Base-by-base conservation (phyloP, 2,329 filamentous ascomycete genomes). In the Fusarium zealandicum region DNA sequence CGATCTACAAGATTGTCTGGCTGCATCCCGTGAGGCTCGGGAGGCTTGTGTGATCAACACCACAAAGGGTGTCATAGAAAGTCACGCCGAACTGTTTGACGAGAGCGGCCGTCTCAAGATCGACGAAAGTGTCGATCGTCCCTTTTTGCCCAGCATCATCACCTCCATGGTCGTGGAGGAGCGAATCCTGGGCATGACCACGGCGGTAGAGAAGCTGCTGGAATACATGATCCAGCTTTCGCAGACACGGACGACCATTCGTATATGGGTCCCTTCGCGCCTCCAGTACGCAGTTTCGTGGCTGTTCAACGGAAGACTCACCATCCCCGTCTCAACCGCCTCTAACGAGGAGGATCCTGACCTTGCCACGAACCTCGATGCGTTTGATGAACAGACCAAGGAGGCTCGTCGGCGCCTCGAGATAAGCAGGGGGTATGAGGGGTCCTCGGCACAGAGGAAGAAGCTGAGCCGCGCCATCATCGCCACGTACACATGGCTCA, bases 121-220 rank as follows among this genome's bases (percentile, higher is more conserved):
- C 1, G 51, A 68, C 0, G 63, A 65, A 3, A 55, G 63, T 9
- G 25, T 46, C 2, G 61, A 66, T 0, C 60, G 69, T 5, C 66
- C 68, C 0, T 63, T 68, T 7, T 51, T 80, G 2, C 67, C 71
- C 0, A 77, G 74, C 1, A 70, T 82, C n/a, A 68, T 80, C 3
- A 56, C 79, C 4, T 72, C 73, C 12, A 79, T 82, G 75, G 75
- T 80, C 4, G 69, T 79, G 7, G 78, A 81, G 46, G 78, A 81
- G 62, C 72, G 75, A 12, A 69, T 80, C 6, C 55, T 63, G 13
- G 66, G 42, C 5, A 50, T 58, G n/a, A 61, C 62, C 0, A 39
- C 22, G 1, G 63, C 70, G 0, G 67, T 72, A 5, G 72, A 77
- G 31, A 53, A 55, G 1, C 55, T 81, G 0, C 61, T 81, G 0